Evolutionary conservation across 108 stramenopile genomes (phyloP), one percentile per base, ranked within the genome.

Genomic region (Nitzschia sp.): DNA sequence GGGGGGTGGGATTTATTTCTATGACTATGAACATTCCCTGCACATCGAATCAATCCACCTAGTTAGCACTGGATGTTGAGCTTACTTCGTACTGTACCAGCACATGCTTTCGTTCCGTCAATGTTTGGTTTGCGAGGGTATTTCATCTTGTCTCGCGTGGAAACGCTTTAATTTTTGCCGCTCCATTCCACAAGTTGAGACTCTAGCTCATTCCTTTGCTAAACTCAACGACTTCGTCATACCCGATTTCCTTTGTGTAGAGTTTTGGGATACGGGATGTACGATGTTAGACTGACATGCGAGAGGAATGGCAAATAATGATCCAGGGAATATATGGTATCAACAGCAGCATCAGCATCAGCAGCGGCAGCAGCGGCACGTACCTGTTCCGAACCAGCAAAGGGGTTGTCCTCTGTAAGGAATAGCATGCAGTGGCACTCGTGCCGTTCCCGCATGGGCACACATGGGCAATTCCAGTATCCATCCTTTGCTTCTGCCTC

Each of bases 381-480:
- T 78, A 88, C 86, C 60, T 71, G 77, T 26, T 80, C 71, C 29
- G 83, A 75, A 32, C 93, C 90, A 0, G 76, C 84, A 73, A 92
- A 92, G 35, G 78, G 80, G 72, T 90, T 90, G 56, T 92, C 90
- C 35, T 90, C 87, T 3, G 90, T 95, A 47, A 95, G 73, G 65
- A 95, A 95, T 15, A 96, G 75, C 91, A 91, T 93, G 48, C 95
- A 96, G 65, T 96, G 95, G 56, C 95, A 96, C 48, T 91, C 86
- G 32, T 91, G 85, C 47, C 88, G 8, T 21, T 79, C 82, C 61
- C 78, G 38, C 88, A 89, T 90, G 11, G 89, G 81, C 2, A 88
- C 81, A 60, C 85, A 93, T 17, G 88, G 87, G 68, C 95, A 96
- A 73, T 96, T 96, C 66, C 66, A 73, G 61, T 73, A 73, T 45